Base-by-base conservation (phyloP, 192 early-diverging fungal genomes). In the Coemansia aciculifera region DNA sequence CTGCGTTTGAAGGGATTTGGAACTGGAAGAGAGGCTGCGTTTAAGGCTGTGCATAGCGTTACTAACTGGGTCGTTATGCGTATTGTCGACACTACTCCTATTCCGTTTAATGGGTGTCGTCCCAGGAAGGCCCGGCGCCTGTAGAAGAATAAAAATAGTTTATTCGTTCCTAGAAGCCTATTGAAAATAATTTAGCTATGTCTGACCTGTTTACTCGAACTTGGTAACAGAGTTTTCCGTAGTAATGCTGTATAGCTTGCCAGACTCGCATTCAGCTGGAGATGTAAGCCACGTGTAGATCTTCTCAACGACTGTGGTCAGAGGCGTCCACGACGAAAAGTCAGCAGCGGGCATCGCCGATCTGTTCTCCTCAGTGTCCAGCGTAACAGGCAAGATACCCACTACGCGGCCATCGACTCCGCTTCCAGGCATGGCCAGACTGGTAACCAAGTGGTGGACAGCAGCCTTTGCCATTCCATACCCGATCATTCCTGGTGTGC, bases 401-500 rank as follows among this genome's bases (percentile, higher is more conserved):
- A 86, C 85, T 6, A 93, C 91, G 24, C 86, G 86, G 52, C 89
- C 86, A 36, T 92, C 92, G 13, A 99, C 74, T 5, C 95, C 97
- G 62, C 88, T 87, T 13, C 81, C 86, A 5, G 56, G 62, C 43
- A 85, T 66, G 42, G 94, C 91, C 46, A 92, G 72, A 68, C 90
- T 92, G 34, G 87, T 75, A 0, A 94, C 88, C 64, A 97, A 73
- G 38, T 99, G 97, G 80, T 97, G 95, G 23, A 96, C 94, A 5
- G 90, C 90, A 13, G 95, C 93, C 75, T 99, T 99, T 49, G 94
- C 93, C 75, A 95, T 80, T 34, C 97, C 97, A 72, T 99, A 98
- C 13, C 93, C 95, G 63, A 95, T 87, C 89, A 86, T 87, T 42
- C 77, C 86, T 8, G 93, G 94, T 1, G 94, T 96, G 31, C 87